Base-by-base conservation (phyloP, 208 protist species). In the Leishmania tarentolae region DNA sequence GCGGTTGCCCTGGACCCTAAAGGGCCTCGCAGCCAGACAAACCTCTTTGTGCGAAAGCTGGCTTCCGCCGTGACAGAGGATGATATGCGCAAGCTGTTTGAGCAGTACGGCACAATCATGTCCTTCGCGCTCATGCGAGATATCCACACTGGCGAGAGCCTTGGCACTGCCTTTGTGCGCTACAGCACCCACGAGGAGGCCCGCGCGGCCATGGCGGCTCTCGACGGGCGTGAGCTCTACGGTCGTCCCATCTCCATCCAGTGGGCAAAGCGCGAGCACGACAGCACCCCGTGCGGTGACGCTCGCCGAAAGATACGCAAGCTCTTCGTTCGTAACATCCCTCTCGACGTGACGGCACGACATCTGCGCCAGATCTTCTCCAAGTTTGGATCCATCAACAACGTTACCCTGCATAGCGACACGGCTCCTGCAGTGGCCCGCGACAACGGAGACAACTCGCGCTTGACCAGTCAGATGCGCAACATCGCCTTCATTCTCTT, bases 251-350 rank as follows among this genome's bases (percentile, higher is more conserved):
- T 97, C 53, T 91, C 87, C 17, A 91, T 97, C 46, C 92, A 97
- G 76, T 97, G 90, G 90, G 93, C 93, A 7, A 91, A 92, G 83
- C 84, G 86, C 61, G 90, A 97, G 83, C 93, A 97, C 85, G 93
- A 97, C 84, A 84, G 86, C 82, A 89, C 90, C 40, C 92, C 94
- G 13, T 84, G 90, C 56, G 91, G 92, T 31, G 90, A 96, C 70
- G 90, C 88, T 9, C 90, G 92, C 21, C 78, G 82, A 42, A 88
- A 87, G 78, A 96, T 96, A 5, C 83, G 85, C 72, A 97, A 97
- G 77, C 81, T 97, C 1, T 97, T 97, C 76, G 91, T 97, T 21
- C 92, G 94, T 63, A 97, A 97, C 82, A 90, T 97, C 61, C 94
- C 94, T 9, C 77, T 93, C 35, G 84, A 94, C 46, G 84, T 97